Evolutionary conservation across 768 basidiomycete species (phyloP).

Genomic region (Panaeolus papilionaceus): DNA sequence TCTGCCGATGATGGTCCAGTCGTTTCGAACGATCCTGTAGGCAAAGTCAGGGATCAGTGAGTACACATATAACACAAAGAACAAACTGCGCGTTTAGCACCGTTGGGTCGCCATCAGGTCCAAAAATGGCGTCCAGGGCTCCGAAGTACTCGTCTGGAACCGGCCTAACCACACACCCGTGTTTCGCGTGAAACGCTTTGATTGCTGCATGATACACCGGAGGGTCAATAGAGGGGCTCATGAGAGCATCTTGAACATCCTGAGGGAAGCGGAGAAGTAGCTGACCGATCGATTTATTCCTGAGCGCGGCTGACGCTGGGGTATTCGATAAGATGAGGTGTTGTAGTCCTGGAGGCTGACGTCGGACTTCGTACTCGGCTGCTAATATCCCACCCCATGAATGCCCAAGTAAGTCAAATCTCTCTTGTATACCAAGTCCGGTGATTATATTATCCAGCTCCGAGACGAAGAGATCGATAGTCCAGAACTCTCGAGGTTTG

Average conservation of each 20-base stretch:
- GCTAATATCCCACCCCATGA: slow-evolving; percentile 66
- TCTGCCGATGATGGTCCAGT: slow-evolving; percentile 52
- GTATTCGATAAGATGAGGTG: slow-evolving; percentile 36
- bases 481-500: slow-evolving; percentile 56
- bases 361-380: slow-evolving; percentile 41
- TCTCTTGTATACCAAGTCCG: slow-evolving; percentile 43
- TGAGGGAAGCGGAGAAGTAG: slow-evolving; percentile 26
- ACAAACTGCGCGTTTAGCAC: slow-evolving; percentile 22
- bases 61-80: no score
- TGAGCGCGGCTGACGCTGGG: slow-evolving; percentile 31
- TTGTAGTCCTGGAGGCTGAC: slow-evolving; percentile 45
- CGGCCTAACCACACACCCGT: slow-evolving; percentile 29
- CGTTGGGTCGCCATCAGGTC: slow-evolving; percentile 31
- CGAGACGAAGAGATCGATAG: slow-evolving; percentile 54
- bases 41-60: no score
- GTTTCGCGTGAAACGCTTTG: slow-evolving; percentile 29
- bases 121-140: slow-evolving; percentile 30
- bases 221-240: slow-evolving; percentile 25
- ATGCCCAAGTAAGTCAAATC: slow-evolving; percentile 55
- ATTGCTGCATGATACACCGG: slow-evolving; percentile 25
- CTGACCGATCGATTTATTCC: slow-evolving; percentile 29
- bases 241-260: slow-evolving; percentile 25
- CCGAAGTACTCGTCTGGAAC: slow-evolving; percentile 29
- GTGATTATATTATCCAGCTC: slow-evolving; percentile 57
- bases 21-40: slow-evolving; percentile 28